Base-by-base conservation (phyloP, 2,329 filamentous ascomycete species). In the Aspergillus fumigatus region DNA sequence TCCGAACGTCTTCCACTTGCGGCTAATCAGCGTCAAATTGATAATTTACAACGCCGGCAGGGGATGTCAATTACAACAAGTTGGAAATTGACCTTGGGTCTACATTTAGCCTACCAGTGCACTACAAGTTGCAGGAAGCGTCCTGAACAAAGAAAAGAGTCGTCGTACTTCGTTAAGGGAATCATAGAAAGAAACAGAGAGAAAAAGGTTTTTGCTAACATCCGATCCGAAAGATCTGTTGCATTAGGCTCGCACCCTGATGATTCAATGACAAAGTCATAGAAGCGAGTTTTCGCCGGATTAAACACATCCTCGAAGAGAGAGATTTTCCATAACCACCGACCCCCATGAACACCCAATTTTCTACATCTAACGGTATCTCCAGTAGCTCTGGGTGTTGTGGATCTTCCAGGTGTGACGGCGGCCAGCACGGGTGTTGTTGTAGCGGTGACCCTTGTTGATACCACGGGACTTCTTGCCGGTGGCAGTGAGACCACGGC, bases 351-450 rank as follows among this genome's bases (percentile, higher is more conserved):
- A 54, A 61, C 64, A 65, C 64, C 65, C 63, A 61, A 58, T 57
- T 21, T 6, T 64, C 59, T 64, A 70, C 69, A 60, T 64, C 66
- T 78, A 96, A 82, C 92, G 87, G 90, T 97, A 97, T 81, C 92
- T 88, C 92, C 93, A 97, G 79, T 96, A 90, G 75, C 90, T 96
- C 79, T 96, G 88, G 80, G 93, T 99, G 89, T 99, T 99, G 86
- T 96, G 92, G 79, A 90, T 87, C 90, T 96, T 96, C 95, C 94
- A 99, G 79, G 93, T 99, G 92, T 99, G 97, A 86, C 95, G 93
- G 81, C 94, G 88, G 75, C 94, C 94, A 73, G 92, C 90, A 71
- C 84, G 85, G 80, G 94, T 99, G 86, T 99, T 96, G 91, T 93
- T 96, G 92, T 90, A 99, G 76, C 89, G 87, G 84, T 97, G 93